Percentiles rank a stretch among this genome's conserved stretches.
These are phyloP conservation scores for Lepidium sativum DNA, from an alignment of 345 rosid species.

Conservation along the genomic window DNA sequence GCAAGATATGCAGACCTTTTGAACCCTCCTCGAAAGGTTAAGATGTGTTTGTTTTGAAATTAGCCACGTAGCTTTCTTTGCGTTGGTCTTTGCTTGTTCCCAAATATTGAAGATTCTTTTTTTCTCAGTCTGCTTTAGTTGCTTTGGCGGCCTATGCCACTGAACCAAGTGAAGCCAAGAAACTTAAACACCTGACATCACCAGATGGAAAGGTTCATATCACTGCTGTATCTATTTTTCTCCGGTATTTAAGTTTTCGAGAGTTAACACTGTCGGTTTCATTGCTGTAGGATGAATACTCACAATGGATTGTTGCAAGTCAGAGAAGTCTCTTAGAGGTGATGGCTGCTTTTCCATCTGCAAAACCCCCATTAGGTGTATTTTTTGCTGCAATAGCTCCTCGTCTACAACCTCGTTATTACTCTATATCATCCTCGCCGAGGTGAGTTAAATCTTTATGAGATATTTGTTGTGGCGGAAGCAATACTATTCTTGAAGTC, in stretches of 20 bases:
- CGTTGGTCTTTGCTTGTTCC: background rate
- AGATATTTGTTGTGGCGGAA: background rate
- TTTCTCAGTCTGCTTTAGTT: constrained; percentile 65
- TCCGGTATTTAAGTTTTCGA: background rate
- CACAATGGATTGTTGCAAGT: constrained; percentile 76
- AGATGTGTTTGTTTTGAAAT: background rate
- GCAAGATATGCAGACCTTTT: constrained; percentile 68
- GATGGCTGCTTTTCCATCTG: constrained; percentile 85
- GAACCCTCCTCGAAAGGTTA: constrained; percentile 78
- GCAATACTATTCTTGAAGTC: background rate
- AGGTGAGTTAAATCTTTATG: constrained; percentile 33
- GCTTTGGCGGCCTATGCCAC: constrained; percentile 90
- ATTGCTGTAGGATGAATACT: constrained; percentile 63
- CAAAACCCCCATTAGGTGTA: constrained; percentile 85
- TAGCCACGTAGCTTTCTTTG: background rate
- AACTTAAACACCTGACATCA: constrained; percentile 50
- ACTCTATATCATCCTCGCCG: constrained; percentile 95
- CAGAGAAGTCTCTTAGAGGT: constrained; percentile 97
- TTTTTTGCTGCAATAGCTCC: constrained; percentile 92
- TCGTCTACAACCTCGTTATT: constrained; percentile 82
- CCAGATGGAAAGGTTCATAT: constrained; percentile 57
- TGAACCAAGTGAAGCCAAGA: constrained; percentile 70
- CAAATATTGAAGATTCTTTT: background rate
- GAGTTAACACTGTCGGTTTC: background rate
- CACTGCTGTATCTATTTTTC: background rate